Evolutionary conservation across 148 eudicot species (phyloP).

Genomic region (Simmondsia chinensis): DNA sequence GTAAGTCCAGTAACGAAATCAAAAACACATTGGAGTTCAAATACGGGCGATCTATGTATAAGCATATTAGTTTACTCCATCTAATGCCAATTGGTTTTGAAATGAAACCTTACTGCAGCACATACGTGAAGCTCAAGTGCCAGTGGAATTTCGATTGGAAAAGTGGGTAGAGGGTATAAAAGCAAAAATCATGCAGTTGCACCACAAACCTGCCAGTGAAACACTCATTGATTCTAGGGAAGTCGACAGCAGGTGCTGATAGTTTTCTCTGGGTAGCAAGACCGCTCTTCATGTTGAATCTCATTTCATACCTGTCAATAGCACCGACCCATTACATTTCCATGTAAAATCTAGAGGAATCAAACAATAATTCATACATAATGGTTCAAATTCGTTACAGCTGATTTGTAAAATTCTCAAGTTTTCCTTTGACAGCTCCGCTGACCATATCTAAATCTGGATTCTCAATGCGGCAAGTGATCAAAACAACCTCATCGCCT

Average conservation of each 20-base stretch:
- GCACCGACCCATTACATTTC: slow-evolving; percentile 4
- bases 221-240: slow-evolving; percentile 83
- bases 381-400: slow-evolving; percentile 41
- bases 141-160: too few species aligned
- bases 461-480: slow-evolving; percentile 75
- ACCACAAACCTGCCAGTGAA: slow-evolving; percentile 70
- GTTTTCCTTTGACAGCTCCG: slow-evolving; percentile 43
- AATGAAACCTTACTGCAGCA: too few species aligned
- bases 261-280: slow-evolving; percentile 71
- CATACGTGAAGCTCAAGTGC: too few species aligned
- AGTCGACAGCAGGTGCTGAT: slow-evolving; percentile 84
- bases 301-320: slow-evolving; percentile 79
- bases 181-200: not conserved
- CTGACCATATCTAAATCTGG: slow-evolving; percentile 74
- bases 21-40: too few species aligned
- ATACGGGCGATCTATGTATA: too few species aligned
- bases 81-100: too few species aligned
- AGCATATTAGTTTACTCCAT: too few species aligned
- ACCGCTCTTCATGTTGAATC: slow-evolving; percentile 84
- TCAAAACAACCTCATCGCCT: slow-evolving; percentile 87
- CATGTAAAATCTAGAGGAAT: not conserved
- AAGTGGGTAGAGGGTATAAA: not conserved
- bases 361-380: not conserved
- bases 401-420: slow-evolving; percentile 61
- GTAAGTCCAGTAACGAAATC: too few species aligned